Evolutionary conservation across 1,284 basidiomycete species (phyloP).

Genomic region (Kalmanozyma brasiliensis): DNA sequence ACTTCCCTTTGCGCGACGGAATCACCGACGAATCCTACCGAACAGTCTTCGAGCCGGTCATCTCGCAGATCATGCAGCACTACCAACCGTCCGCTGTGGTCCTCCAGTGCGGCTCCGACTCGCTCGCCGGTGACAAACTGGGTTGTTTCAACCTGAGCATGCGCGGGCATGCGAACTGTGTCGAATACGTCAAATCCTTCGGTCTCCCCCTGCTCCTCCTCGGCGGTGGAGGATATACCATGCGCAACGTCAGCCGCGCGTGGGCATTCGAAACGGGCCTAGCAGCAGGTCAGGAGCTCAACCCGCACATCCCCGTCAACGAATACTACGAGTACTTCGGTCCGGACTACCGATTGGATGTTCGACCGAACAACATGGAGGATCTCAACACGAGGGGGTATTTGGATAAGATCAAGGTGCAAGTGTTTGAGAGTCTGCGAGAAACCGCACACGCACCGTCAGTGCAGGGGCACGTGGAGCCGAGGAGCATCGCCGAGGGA

Average conservation of each 20-base stretch:
- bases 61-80: slow-evolving; percentile 91
- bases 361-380: slow-evolving; percentile 93
- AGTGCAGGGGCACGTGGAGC: slow-evolving; percentile 64
- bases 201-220: slow-evolving; percentile 90
- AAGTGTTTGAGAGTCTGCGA: slow-evolving; percentile 79
- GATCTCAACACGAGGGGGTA: slow-evolving; percentile 94
- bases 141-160: slow-evolving; percentile 97
- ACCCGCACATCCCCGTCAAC: slow-evolving; percentile 71
- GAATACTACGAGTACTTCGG: slow-evolving; percentile 96
- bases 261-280: slow-evolving; percentile 99
- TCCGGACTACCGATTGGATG: slow-evolving; percentile 96
- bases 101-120: slow-evolving; percentile 98
- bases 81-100: slow-evolving; percentile 97
- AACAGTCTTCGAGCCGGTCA: slow-evolving; percentile 94
- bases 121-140: slow-evolving; percentile 93
- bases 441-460: slow-evolving; percentile 59
- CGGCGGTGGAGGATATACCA: slow-evolving; percentile 98
- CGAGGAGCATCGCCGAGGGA: slow-evolving; percentile 41
- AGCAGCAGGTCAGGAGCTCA: slow-evolving; percentile 92
- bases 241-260: slow-evolving; percentile 94
- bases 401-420: slow-evolving; percentile 88
- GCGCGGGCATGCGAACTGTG: slow-evolving; percentile 96
- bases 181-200: slow-evolving; percentile 96
- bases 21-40: slow-evolving; percentile 96
- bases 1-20: slow-evolving; percentile 94